phyloP scores from a whole-genome alignment of 2,329 filamentous ascomycete genomes.

The Fusarium palustre region DNA sequence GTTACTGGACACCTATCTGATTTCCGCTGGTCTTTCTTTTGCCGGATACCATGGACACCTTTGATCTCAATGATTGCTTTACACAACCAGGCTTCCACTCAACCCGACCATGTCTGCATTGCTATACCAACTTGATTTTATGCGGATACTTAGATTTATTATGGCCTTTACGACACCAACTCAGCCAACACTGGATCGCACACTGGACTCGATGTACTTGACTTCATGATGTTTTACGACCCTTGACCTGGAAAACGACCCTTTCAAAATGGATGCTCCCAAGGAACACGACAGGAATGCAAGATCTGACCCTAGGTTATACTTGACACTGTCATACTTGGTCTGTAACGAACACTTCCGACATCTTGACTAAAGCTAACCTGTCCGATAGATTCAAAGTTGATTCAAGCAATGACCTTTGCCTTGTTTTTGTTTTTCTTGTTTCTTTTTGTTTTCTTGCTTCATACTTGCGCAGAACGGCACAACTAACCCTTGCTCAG shows the following conservation, averaged over 20 bases:
- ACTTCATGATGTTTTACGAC: slow-evolving; percentile 32
- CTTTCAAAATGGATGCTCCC: slow-evolving; percentile 14
- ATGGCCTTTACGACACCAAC: neutral
- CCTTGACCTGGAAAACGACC: neutral
- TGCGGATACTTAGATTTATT: slow-evolving; percentile 27
- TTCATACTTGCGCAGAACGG: slow-evolving; percentile 60
- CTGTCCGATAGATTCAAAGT: slow-evolving; percentile 65
- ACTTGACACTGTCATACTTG: slow-evolving; percentile 40
- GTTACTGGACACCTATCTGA: slow-evolving; percentile 15
- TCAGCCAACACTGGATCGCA: slow-evolving; percentile 9
- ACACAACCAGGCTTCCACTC: slow-evolving; percentile 4
- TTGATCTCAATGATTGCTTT: slow-evolving; percentile 32
- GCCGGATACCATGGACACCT: slow-evolving; percentile 25
- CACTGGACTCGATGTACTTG: slow-evolving; percentile 27
- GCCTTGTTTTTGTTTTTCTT: slow-evolving; percentile 45
- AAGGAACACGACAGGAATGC: slow-evolving; percentile 36
- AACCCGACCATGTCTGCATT: slow-evolving; percentile 24
- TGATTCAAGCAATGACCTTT: slow-evolving; percentile 58
- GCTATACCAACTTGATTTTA: slow-evolving; percentile 42
- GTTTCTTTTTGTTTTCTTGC: slow-evolving; percentile 49
- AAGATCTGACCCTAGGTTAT: slow-evolving; percentile 24
- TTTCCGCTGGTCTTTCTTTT: slow-evolving; percentile 15
- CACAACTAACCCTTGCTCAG: slow-evolving; percentile 69
- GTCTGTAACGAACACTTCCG: slow-evolving; percentile 42
- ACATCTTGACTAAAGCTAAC: slow-evolving; percentile 45